A percentile compares a stretch with the other conserved stretches of the same genome.
phyloP scores from a whole-genome alignment of 306 rosid genomes.

The Vicia sativa region DNA sequence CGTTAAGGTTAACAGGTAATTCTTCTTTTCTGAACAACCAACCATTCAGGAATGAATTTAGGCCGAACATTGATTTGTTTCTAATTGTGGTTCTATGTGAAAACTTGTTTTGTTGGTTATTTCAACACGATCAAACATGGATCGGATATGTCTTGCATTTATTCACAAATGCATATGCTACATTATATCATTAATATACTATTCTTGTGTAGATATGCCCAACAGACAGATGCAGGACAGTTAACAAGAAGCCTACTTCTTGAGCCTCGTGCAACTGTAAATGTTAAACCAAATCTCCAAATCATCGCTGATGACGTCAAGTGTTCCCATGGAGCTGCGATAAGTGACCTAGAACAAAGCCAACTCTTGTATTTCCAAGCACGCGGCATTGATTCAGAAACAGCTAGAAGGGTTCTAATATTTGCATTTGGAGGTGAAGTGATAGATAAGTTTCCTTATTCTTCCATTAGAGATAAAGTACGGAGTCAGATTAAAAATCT shows the following conservation, averaged over 20 bases:
- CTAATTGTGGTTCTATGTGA: not conserved
- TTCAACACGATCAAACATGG: too few species aligned
- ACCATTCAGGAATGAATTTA: not conserved
- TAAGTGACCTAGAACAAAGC: conserved; percentile 86
- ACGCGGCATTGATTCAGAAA: conserved; percentile 72
- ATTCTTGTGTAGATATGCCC: conserved; percentile 69
- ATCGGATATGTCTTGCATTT: not conserved
- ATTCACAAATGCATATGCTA: not conserved
- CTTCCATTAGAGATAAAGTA: conserved; percentile 61
- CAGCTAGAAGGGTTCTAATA: conserved; percentile 81
- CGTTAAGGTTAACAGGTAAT: conserved; percentile 84
- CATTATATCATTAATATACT: not conserved
- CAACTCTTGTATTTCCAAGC: conserved; percentile 85
- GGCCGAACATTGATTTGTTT: not conserved
- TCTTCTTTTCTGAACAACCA: conserved; percentile 18
- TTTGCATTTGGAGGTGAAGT: conserved; percentile 89
- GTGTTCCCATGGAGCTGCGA: conserved; percentile 98
- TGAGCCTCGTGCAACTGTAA: conserved; percentile 89
- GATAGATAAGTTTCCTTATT: conserved; percentile 61
- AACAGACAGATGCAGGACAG: conserved; percentile 97
- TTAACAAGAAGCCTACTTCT: conserved; percentile 90
- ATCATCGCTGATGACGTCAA: conserved; percentile 89
- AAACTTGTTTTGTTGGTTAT: too few species aligned
- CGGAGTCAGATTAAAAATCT: conserved; percentile 60
- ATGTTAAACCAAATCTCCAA: conserved; percentile 93